These are phyloP conservation scores for Aspergillus fijiensis DNA, from an alignment of 2,329 filamentous ascomycete species.

Conservation along the genomic window DNA sequence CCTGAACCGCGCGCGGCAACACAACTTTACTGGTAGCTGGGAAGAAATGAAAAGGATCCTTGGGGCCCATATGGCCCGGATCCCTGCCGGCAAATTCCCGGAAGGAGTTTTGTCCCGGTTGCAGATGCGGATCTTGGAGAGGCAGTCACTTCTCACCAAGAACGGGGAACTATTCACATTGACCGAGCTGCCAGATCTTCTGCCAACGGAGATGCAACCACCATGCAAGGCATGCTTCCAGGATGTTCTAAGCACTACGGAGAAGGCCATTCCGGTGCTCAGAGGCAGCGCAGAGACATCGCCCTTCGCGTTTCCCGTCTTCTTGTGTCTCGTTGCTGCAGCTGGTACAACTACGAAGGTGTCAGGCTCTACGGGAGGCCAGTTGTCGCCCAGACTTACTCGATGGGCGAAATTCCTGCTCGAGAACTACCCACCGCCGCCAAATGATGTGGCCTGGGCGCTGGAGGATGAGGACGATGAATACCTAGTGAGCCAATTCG, in stretches of 20 bases:
- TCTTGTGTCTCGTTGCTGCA: conserved; percentile 36
- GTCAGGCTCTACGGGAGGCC: conserved; percentile 13
- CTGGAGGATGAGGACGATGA: conserved; percentile 32
- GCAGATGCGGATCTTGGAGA: conserved; percentile 33
- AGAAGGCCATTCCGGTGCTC: conserved; percentile 20
- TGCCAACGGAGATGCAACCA: conserved; percentile 29
- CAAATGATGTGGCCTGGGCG: conserved; percentile 32
- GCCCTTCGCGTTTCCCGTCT: conserved; percentile 32
- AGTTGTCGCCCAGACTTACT: conserved; percentile 34
- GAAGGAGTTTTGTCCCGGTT: conserved; percentile 30
- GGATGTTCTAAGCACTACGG: conserved; percentile 21
- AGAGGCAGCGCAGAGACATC: conserved; percentile 22
- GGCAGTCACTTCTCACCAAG: conserved; percentile 33
- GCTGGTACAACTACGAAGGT: conserved; percentile 17
- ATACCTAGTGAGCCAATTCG: conserved; percentile 21
- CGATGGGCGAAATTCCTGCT: conserved; percentile 40
- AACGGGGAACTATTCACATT: conserved; percentile 39
- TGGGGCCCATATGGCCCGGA: conserved; percentile 29
- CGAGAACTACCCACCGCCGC: conserved; percentile 33
- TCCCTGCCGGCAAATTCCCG: conserved; percentile 32
- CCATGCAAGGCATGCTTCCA: conserved; percentile 26
- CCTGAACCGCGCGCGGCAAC: conserved; percentile 34
- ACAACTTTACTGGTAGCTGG: conserved; percentile 25
- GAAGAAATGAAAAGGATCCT: conserved; percentile 31
- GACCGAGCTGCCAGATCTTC: conserved; percentile 30